Base-by-base conservation (phyloP, 331 rosid species). In the Cucumis variabilis region DNA sequence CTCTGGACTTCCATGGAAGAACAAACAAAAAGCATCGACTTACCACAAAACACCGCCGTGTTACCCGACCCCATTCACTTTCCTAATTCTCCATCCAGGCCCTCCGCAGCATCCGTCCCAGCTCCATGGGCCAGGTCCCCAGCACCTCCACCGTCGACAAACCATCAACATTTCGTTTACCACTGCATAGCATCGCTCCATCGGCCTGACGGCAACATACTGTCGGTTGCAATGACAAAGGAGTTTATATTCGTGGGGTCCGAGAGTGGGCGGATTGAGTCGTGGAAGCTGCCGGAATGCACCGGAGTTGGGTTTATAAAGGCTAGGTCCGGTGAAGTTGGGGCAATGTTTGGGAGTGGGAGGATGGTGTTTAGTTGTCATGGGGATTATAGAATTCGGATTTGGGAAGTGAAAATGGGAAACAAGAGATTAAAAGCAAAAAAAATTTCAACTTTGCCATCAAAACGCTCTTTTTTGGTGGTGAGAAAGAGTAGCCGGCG, bases 121-220 rank as follows among this genome's bases (percentile, higher is more conserved):
- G 92, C 98, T 21, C 98, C 99, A 9, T 96, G 98, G 99, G 91
- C 94, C 9, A 91, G 93, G 87, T 95, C 98, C 11, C 94, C 97
- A 3, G 65, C 65, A 21, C 93, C 81, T 44, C 48, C 48, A 17
- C 48, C 30, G 19, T 27, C 30, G 95, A 20, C 89, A 93, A 13
- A 73, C 53, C 65, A 50, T 7, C 41, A 94, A 89, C 89, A 95
- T 0, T 90, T 94, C 17, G 92, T 95, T 33, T 95, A 93, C 88
- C 93, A 93, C 53, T 97, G 98, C 94, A 92, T 95, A 13, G 96
- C 98, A 25, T 94, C 98, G 5, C 95, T 93, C 83, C 95, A 93
- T 62, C 97, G 95, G 88, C 94, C 90, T 27, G 94, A 93, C 21
- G 98, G 98, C 3, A 91, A 92, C 87, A 93, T 94, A 89, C 89